Conservation (phyloP, 192 early-diverging fungal genomes). For the Powellomyces hirtus region DNA sequence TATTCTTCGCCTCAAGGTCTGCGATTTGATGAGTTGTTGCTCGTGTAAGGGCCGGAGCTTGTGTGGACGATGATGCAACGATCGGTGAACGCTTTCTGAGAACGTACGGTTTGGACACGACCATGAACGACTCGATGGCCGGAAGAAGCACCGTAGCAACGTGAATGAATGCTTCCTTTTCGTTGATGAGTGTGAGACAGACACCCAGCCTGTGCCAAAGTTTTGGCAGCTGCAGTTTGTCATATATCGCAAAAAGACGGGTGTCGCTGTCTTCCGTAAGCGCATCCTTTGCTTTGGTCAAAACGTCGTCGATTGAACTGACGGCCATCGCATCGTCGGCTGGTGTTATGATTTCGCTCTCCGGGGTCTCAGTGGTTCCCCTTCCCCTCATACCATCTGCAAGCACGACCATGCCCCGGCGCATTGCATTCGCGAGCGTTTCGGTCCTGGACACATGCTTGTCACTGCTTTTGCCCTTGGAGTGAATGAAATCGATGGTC, state of each 20-base stretch:
- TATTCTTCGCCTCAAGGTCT: constrained; percentile 25
- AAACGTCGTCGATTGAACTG: background rate
- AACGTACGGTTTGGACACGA: constrained; percentile 91
- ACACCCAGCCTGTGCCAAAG: constrained; percentile 80
- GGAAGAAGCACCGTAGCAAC: constrained; percentile 92
- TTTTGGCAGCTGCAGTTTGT: constrained; percentile 35
- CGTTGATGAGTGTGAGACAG: constrained; percentile 69
- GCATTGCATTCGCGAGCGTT: background rate
- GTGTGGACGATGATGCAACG: constrained; percentile 2
- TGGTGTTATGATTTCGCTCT: background rate
- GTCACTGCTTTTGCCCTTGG: constrained; percentile 27
- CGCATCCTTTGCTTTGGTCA: background rate
- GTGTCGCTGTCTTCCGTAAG: constrained; percentile 1
- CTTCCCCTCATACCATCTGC: background rate
- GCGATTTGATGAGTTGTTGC: constrained; percentile 22
- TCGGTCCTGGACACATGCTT: background rate
- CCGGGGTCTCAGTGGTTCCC: background rate
- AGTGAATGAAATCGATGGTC: constrained; percentile 87
- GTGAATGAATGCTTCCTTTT: constrained; percentile 71
- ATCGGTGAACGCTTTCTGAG: constrained; percentile 31
- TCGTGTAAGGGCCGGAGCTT: constrained; percentile 3
- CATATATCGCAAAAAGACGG: constrained; percentile 36
- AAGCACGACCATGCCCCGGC: background rate
- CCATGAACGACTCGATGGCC: constrained; percentile 96
- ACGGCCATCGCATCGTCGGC: background rate